Conservation (phyloP, 2,329 filamentous ascomycete species). For the Purpureocillium takamizusanense region DNA sequence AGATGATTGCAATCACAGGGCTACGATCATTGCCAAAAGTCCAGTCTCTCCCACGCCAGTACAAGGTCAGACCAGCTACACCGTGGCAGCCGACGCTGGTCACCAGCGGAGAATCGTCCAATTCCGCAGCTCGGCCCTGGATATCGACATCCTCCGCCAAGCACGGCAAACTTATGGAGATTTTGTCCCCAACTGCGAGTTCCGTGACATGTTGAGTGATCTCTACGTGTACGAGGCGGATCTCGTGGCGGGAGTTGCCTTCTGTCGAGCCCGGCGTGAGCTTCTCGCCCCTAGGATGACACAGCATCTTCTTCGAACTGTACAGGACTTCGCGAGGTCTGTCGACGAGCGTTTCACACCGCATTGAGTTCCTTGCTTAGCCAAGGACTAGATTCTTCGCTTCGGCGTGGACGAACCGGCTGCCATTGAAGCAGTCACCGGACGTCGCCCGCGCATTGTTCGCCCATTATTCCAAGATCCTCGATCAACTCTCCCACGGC, state of each 20-base stretch:
- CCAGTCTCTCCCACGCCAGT: constrained; percentile 8
- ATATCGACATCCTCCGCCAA: constrained; percentile 6
- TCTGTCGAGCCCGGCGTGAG: constrained; percentile 7
- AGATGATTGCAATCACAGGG: constrained; percentile 8
- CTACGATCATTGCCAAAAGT: constrained; percentile 3
- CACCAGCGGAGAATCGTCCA: constrained; percentile 7
- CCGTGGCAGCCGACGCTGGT: constrained; percentile 4
- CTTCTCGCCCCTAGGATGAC: constrained; percentile 3
- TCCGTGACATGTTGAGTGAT: constrained; percentile 4
- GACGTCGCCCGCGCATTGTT: background rate
- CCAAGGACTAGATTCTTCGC: constrained; percentile 10
- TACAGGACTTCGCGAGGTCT: constrained; percentile 9
- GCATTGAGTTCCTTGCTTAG: background rate
- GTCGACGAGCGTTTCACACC: background rate
- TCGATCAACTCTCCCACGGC: constrained; percentile 6
- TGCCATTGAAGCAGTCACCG: background rate
- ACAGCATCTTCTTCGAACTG: constrained; percentile 5
- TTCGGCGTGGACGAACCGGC: constrained; percentile 8
- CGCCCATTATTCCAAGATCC: constrained; percentile 5
- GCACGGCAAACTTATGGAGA: constrained; percentile 6
- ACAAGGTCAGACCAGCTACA: constrained; percentile 12
- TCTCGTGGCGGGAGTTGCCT: constrained; percentile 7
- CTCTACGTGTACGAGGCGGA: constrained; percentile 9
- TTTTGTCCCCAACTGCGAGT: constrained; percentile 7
- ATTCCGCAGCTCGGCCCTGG: constrained; percentile 8